Evolutionary conservation across 2,329 filamentous ascomycete genomes (phyloP).

Genomic region (Alternaria gaisen): DNA sequence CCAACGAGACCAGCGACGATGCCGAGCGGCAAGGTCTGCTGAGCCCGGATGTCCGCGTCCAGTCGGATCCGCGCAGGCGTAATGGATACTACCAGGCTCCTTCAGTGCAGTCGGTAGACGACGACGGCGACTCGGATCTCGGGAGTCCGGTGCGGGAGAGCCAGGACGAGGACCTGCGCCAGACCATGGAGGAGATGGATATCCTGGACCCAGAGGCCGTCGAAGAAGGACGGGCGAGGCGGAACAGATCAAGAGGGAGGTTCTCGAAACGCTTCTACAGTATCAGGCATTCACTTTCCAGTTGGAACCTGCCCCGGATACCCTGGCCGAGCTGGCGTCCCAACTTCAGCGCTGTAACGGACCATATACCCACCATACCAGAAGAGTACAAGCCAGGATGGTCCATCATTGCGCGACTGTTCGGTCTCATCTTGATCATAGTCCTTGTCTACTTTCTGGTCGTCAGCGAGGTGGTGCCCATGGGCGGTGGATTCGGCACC

Average conservation of each 20-base stretch:
- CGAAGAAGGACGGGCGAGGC: slow-evolving; percentile 40
- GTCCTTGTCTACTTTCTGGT: slow-evolving; percentile 85
- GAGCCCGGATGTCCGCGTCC: slow-evolving; percentile 55
- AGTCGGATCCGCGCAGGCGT: slow-evolving; percentile 43
- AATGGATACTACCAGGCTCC: slow-evolving; percentile 73
- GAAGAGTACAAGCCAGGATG: slow-evolving; percentile 63
- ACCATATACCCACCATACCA: slow-evolving; percentile 54
- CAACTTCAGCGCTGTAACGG: slow-evolving; percentile 37
- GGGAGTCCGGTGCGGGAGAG: slow-evolving; percentile 65
- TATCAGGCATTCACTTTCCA: slow-evolving; percentile 66
- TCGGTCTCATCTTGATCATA: slow-evolving; percentile 78
- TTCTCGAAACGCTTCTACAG: slow-evolving; percentile 66
- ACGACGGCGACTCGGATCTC: slow-evolving; percentile 62
- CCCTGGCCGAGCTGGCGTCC: slow-evolving; percentile 39
- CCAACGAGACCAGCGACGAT: slow-evolving; percentile 71
- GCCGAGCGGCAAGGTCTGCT: slow-evolving; percentile 82
- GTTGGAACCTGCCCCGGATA: slow-evolving; percentile 60
- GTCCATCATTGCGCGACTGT: slow-evolving; percentile 75
- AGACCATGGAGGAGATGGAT: slow-evolving; percentile 80
- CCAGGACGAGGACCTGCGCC: slow-evolving; percentile 66
- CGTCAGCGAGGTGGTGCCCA: slow-evolving; percentile 81
- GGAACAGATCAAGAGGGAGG: slow-evolving; percentile 44
- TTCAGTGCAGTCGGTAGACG: slow-evolving; percentile 83
- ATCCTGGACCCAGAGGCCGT: slow-evolving; percentile 49
- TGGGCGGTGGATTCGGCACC: slow-evolving; percentile 65